phyloP scores from a whole-genome alignment of 2,329 filamentous ascomycete genomes.

The Neurospora crassa region DNA sequence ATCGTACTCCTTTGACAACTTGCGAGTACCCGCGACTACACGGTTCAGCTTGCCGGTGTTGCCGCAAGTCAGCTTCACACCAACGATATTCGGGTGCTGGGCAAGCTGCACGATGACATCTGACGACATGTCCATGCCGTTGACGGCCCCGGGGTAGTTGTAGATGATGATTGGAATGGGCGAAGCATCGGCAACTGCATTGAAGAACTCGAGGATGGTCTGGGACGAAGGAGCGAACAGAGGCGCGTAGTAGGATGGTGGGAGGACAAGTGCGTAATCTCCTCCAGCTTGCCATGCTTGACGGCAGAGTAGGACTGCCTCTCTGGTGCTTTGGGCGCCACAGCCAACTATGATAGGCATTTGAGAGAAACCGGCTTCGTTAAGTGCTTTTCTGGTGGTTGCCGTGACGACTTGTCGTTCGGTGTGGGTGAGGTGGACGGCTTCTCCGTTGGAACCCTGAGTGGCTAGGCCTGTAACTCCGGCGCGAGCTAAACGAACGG shows the following conservation, averaged over 20 bases:
- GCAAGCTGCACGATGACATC: conserved; percentile 51
- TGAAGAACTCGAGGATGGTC: conserved; percentile 58
- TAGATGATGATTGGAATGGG: conserved; percentile 60
- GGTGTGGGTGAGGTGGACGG: conserved; percentile 63
- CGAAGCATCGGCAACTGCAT: conserved; percentile 50
- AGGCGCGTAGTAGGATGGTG: conserved; percentile 65
- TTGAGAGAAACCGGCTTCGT: conserved; percentile 52
- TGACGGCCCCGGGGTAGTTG: conserved; percentile 57
- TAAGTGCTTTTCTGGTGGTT: conserved; percentile 60
- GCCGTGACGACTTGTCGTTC: conserved; percentile 61
- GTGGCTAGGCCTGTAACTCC: conserved; percentile 67
- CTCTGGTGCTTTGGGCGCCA: conserved; percentile 62
- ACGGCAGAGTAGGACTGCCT: conserved; percentile 59
- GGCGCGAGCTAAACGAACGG: conserved; percentile 61
- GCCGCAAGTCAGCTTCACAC: conserved; percentile 60
- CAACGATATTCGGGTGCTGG: conserved; percentile 55
- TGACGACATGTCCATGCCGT: conserved; percentile 54
- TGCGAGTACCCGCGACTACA: conserved; percentile 48
- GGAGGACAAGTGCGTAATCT: conserved; percentile 66
- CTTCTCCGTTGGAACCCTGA: conserved; percentile 76
- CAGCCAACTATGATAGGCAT: conserved; percentile 70
- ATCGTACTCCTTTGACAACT: conserved; percentile 24
- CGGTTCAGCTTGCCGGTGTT: conserved; percentile 62
- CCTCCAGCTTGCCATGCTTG: conserved; percentile 62
- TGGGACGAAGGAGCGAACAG: conserved; percentile 53